Percentiles rank a stretch among this genome's conserved stretches.
These are phyloP conservation scores for Daldinia caldariorum DNA, from an alignment of 495 filamentous ascomycete species.

Conservation along the genomic window DNA sequence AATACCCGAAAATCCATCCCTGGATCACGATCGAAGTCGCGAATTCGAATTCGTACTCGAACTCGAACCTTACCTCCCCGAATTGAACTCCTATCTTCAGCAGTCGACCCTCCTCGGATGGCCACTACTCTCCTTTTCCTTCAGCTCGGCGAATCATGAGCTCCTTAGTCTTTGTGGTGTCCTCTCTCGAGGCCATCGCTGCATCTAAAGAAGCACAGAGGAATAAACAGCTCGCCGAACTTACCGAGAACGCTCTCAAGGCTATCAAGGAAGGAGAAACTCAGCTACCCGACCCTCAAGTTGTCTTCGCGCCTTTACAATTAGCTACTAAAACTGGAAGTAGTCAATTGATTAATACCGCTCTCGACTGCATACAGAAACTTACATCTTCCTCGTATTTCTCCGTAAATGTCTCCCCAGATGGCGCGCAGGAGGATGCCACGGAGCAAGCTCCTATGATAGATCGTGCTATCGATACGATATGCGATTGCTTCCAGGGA, in stretches of 20 bases:
- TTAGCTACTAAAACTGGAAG: slow-evolving; percentile 86
- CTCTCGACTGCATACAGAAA: slow-evolving; percentile 97
- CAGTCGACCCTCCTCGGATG: slow-evolving; percentile 48
- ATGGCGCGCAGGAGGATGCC: slow-evolving; percentile 55
- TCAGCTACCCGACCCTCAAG: slow-evolving; percentile 79
- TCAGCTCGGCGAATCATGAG: slow-evolving; percentile 70
- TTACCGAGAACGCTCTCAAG: slow-evolving; percentile 79
- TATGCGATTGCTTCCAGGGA: slow-evolving; percentile 98
- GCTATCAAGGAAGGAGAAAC: slow-evolving; percentile 82
- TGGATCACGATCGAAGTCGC: slow-evolving; percentile 4
- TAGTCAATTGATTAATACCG: slow-evolving; percentile 84
- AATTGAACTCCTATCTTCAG: slow-evolving; percentile 9
- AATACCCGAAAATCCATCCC: slow-evolving; percentile 1
- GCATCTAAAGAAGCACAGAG: slow-evolving; percentile 86
- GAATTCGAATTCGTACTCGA: slow-evolving; percentile 3
- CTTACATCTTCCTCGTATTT: slow-evolving; percentile 99
- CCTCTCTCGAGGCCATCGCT: slow-evolving; percentile 88
- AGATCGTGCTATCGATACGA: slow-evolving; percentile 97
- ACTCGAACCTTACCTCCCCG: background rate
- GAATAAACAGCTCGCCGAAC: slow-evolving; percentile 80
- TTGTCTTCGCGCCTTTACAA: slow-evolving; percentile 89
- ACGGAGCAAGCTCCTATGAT: slow-evolving; percentile 72
- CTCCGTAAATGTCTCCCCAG: slow-evolving; percentile 70
- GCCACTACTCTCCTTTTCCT: slow-evolving; percentile 47
- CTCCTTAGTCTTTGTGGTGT: slow-evolving; percentile 94